A percentile compares a stretch with the other conserved stretches of the same genome.
Evolutionary conservation across 2,329 filamentous ascomycete species (phyloP).

Genomic region (Diplocarpon rosae): DNA sequence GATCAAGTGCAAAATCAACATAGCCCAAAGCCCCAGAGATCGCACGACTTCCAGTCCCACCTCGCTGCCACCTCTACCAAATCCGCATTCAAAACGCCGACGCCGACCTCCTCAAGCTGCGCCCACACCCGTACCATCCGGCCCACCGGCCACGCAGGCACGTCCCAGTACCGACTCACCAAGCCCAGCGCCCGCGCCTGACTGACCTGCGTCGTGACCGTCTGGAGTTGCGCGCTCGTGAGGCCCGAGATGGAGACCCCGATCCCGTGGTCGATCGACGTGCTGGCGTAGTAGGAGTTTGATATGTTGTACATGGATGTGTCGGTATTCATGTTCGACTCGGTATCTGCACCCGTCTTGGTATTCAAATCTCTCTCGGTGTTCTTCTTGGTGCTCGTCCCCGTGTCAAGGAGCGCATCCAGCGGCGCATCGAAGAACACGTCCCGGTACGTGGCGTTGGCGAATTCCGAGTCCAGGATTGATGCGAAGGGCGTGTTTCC

Average conservation of each 20-base stretch:
- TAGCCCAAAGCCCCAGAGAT: slow-evolving; percentile 10
- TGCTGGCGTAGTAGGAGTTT: slow-evolving; percentile 24
- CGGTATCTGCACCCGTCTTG: too few relatives aligned
- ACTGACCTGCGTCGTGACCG: slow-evolving; percentile 18
- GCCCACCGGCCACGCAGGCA: slow-evolving; percentile 31
- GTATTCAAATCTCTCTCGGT: too few relatives aligned
- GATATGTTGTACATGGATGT: slow-evolving; percentile 15
- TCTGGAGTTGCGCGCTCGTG: slow-evolving; percentile 15
- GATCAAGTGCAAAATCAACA: slow-evolving; percentile 2
- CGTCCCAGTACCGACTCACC: slow-evolving; percentile 33
- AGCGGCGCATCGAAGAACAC: slow-evolving; percentile 39
- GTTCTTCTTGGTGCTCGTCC: too few relatives aligned
- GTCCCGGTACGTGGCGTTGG: slow-evolving; percentile 32
- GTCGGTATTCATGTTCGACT: too few relatives aligned
- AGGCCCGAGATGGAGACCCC: slow-evolving; percentile 10
- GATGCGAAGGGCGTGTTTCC: slow-evolving; percentile 35
- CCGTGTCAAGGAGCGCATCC: not conserved
- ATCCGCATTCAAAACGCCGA: slow-evolving; percentile 35
- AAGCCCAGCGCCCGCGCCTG: slow-evolving; percentile 30
- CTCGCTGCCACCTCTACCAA: slow-evolving; percentile 29
- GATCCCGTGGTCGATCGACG: slow-evolving; percentile 10
- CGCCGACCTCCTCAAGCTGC: slow-evolving; percentile 28
- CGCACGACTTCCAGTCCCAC: slow-evolving; percentile 18
- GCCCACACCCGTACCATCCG: slow-evolving; percentile 32
- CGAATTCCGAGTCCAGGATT: slow-evolving; percentile 24